Evolutionary conservation across 2,329 filamentous ascomycete species (phyloP).

Genomic region (Tothia fuscella): DNA sequence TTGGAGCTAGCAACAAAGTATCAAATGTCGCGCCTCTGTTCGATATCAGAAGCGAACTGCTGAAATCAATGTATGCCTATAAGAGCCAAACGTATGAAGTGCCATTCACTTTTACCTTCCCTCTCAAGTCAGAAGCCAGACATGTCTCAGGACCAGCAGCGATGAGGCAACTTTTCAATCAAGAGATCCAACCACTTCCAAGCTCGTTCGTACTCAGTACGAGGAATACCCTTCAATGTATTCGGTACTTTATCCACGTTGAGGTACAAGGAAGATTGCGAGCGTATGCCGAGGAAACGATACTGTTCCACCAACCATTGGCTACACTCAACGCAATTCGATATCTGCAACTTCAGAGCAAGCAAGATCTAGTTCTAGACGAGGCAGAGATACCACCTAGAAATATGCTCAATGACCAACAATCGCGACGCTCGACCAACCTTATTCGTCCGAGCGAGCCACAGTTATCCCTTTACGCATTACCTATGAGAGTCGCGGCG

Average conservation of each 20-base stretch:
- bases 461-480: constrained; percentile 2
- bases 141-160: constrained; percentile 1
- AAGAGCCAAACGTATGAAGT: constrained; percentile 4
- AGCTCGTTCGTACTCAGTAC: constrained; percentile 4
- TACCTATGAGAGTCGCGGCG: constrained; percentile 4
- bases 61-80: constrained; percentile 2
- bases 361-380: background rate
- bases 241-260: constrained; percentile 8
- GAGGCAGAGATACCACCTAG: background rate
- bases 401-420: background rate
- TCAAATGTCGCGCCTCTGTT: constrained; percentile 3
- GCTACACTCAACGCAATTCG: background rate
- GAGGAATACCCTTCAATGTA: constrained; percentile 2
- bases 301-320: constrained; percentile 4
- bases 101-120: constrained; percentile 6
- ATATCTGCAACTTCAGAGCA: background rate
- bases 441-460: background rate
- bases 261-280: constrained; percentile 6
- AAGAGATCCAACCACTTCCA: constrained; percentile 2
- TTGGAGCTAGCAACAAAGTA: constrained; percentile 1
- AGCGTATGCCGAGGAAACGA: background rate
- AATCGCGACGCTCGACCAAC: background rate
- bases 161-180: constrained; percentile 2
- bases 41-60: background rate
- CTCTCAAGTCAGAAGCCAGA: background rate